phyloP scores from a whole-genome alignment of 176 grass and related monocot genomes.

The Carex cristatella region DNA sequence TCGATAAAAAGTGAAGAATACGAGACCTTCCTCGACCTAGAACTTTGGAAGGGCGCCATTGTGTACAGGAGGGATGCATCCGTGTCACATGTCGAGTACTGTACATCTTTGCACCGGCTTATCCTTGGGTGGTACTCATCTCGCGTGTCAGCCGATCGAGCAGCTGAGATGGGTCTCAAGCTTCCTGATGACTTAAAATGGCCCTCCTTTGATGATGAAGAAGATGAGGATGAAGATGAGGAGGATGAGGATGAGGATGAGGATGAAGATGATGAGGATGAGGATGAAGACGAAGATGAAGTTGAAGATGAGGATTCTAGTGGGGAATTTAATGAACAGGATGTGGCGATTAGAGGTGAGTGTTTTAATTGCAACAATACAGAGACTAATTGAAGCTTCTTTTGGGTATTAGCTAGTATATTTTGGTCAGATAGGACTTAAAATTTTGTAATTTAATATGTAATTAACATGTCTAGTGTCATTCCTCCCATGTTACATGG shows the following conservation, averaged over 20 bases:
- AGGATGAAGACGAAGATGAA: not conserved
- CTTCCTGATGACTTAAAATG: not conserved
- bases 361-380: not conserved
- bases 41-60: conserved; percentile 64
- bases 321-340: not conserved
- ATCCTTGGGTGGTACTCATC: conserved; percentile 52
- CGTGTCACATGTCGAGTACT: conserved; percentile 55
- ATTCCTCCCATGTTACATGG: not conserved
- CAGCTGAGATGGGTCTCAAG: conserved; percentile 55
- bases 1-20: conserved; percentile 13
- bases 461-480: not conserved
- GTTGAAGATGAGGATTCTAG: not conserved
- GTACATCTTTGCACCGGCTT: conserved; percentile 62
- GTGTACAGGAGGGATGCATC: conserved; percentile 67
- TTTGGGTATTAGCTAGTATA: not conserved
- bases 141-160: conserved; percentile 33
- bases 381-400: not conserved
- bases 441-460: not conserved
- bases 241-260: not conserved
- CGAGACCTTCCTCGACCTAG: not conserved
- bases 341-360: conserved; percentile 17
- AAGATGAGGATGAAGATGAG: not conserved
- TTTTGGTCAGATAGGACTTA: not conserved
- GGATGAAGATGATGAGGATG: not conserved
- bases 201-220: not conserved